These are phyloP conservation scores for Dryas octopetala DNA, from an alignment of 306 rosid species.

Conservation along the genomic window DNA sequence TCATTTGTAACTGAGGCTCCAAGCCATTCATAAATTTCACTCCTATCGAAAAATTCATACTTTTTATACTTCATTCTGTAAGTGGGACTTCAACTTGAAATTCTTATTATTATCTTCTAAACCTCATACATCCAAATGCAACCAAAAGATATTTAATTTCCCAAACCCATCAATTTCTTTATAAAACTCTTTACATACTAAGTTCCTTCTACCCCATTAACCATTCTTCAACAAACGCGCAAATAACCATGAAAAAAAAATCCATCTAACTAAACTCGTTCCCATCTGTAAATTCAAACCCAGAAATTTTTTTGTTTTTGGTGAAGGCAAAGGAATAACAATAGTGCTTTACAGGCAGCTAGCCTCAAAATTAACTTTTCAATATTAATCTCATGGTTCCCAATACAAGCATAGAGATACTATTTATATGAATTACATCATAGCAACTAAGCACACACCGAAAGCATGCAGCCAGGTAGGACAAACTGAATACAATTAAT, in stretches of 20 bases:
- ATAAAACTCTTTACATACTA: not conserved
- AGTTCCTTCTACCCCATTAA: not conserved
- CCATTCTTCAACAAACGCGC: not conserved
- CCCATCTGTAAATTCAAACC: not conserved
- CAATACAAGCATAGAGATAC: too few relatives aligned
- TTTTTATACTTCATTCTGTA: not conserved
- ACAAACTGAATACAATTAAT: too few relatives aligned
- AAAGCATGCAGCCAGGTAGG: too few relatives aligned
- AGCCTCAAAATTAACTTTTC: too few relatives aligned
- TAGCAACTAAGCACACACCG: too few relatives aligned
- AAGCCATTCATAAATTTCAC: not conserved
- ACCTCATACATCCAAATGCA: slow-evolving; percentile 5
- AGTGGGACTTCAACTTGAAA: not conserved
- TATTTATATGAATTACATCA: too few relatives aligned
- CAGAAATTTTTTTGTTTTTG: not conserved
- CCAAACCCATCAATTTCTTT: slow-evolving; percentile 10
- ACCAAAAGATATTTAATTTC: slow-evolving; percentile 1
- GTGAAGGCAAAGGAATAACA: too few relatives aligned
- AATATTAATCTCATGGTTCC: too few relatives aligned
- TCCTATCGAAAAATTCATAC: not conserved
- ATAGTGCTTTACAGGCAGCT: too few relatives aligned
- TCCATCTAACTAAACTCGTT: not conserved
- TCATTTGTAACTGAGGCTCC: not conserved
- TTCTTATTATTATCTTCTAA: not conserved
- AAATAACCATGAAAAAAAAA: not conserved